phyloP scores from a whole-genome alignment of 108 stramenopile species.

The Skeletonema marinoi region DNA sequence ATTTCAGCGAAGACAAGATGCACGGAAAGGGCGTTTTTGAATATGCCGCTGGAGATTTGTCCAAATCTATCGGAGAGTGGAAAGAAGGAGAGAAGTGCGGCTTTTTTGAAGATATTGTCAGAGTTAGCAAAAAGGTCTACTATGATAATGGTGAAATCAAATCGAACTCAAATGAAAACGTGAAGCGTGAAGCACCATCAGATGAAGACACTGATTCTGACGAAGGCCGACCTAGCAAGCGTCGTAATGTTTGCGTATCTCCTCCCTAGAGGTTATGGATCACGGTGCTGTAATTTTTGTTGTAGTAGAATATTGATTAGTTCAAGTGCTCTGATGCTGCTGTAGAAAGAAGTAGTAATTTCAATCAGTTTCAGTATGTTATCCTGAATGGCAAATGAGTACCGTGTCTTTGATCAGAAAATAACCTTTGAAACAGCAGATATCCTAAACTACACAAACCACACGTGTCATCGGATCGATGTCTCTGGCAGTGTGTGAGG shows the following conservation, averaged over 20 bases:
- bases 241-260: neutral
- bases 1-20: conserved; percentile 28
- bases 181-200: neutral
- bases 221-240: neutral
- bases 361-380: too few relatives aligned
- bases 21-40: conserved; percentile 26
- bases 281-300: neutral
- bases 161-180: neutral
- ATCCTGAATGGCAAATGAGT: too few relatives aligned
- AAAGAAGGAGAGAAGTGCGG: conserved; percentile 42
- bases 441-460: too few relatives aligned
- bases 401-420: too few relatives aligned
- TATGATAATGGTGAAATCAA: neutral
- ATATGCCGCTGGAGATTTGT: conserved; percentile 46
- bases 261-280: neutral
- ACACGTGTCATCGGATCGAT: too few relatives aligned
- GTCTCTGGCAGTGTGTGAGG: too few relatives aligned
- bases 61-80: conserved; percentile 52
- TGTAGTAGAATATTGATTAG: neutral
- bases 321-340: too few relatives aligned
- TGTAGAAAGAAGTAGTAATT: too few relatives aligned
- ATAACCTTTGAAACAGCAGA: too few relatives aligned
- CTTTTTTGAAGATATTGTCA: neutral
- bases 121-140: neutral
- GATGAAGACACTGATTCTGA: neutral